Evolutionary conservation across 768 basidiomycete genomes (phyloP).

Genomic region (Tulasnella sp.): DNA sequence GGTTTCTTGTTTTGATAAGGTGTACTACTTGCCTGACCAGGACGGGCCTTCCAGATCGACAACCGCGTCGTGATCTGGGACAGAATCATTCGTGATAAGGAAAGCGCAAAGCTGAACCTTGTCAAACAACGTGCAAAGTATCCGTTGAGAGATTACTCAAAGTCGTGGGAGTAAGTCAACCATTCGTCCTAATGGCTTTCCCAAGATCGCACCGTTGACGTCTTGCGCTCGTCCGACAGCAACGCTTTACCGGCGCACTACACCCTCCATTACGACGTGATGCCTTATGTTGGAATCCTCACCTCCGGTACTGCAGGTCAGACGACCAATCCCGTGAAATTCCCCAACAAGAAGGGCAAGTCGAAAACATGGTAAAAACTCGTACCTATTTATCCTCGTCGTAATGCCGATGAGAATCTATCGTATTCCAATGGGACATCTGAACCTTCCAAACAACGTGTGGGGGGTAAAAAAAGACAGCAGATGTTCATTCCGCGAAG

Average conservation of each 20-base stretch:
- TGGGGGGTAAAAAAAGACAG: not conserved
- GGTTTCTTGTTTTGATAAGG: not conserved
- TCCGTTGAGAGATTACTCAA: slow-evolving; percentile 64
- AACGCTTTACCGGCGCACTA: slow-evolving; percentile 59
- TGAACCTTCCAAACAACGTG: not conserved
- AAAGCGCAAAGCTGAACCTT: slow-evolving; percentile 57
- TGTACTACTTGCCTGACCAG: not conserved
- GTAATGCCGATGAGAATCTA: not conserved
- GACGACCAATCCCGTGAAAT: not conserved
- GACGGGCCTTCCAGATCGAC: slow-evolving; percentile 40
- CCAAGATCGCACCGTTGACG: not conserved
- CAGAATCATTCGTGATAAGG: slow-evolving; percentile 73
- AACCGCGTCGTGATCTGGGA: slow-evolving; percentile 90
- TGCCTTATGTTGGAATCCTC: slow-evolving; percentile 80
- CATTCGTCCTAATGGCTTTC: slow-evolving; percentile 17
- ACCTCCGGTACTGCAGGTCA: slow-evolving; percentile 33
- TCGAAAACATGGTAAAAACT: not conserved
- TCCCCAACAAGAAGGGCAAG: slow-evolving; percentile 1
- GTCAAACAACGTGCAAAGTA: slow-evolving; percentile 68
- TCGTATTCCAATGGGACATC: not conserved
- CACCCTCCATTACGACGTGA: slow-evolving; percentile 75
- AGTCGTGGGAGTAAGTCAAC: slow-evolving; percentile 63
- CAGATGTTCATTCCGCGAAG: not conserved
- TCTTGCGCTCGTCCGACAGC: slow-evolving; percentile 34
- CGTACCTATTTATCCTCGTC: not conserved